Evolutionary conservation across 768 basidiomycete species (phyloP), one percentile per base, ranked within the genome.

Genomic region (Sarcodon aspratus): DNA sequence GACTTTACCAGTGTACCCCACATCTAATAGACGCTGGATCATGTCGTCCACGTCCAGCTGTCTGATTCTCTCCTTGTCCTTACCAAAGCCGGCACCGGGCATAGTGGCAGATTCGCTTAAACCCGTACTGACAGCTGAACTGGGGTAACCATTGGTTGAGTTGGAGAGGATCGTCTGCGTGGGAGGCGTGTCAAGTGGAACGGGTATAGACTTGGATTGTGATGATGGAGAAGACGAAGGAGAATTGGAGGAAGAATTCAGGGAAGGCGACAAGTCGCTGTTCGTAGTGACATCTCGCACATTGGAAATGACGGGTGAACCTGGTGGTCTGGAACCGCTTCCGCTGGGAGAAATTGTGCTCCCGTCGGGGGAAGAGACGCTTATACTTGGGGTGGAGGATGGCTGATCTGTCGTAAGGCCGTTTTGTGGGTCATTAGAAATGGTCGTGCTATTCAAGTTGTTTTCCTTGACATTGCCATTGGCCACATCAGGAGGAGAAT

Each of bases 1-100:
- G 55, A 97, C 88, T 77, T 98, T 99, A 64, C 94, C 95, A 6
- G 88, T 90, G 64, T 98, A 99, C 4, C 95, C 96, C 7, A 96
- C 92, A 57, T 97, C 94, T 55, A 99, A 73, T 43, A 99, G 76
- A 46, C 95, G 82, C 61, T 87, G 83, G 60, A 99, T 98, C 88
- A 98, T 96, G 65, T 97, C 94, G 67, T 98, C 95, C 50, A 98
- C 80, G 65, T 99, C 96, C 57, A 97, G 73, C 43, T 78, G 80
- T 61, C 75, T 80, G 51, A 71, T 69, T 65, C 74, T 82, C 48
- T 76, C 78, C 64, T 78, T 82, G 55, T 76, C 78, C 64, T 78
- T 82, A 54, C 68, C 59, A 46, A 62, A 72, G 43, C 62, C 60
- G 31, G 69, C 72, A n/a, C 59, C 37, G 50, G 63, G 52, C 52